phyloP scores from a whole-genome alignment of 208 protist genomes.

The Trypanosoma melophagium region DNA sequence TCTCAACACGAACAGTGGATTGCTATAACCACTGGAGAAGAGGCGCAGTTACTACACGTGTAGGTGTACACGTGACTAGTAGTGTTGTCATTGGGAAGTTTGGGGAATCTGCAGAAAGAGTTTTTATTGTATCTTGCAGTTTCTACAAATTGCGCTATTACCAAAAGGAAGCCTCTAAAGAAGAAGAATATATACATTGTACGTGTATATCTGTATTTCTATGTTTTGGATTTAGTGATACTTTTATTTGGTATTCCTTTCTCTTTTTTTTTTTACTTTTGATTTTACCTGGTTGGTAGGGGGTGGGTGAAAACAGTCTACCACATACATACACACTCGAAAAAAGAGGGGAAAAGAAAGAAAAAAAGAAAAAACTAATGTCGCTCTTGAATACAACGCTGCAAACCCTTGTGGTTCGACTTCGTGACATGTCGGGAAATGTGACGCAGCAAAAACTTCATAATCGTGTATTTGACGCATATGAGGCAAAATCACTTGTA shows the following conservation, averaged over 20 bases:
- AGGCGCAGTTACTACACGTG: constrained; percentile 67
- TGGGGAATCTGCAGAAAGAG: too few relatives aligned
- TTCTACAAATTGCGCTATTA: too few relatives aligned
- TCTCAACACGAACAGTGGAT: constrained; percentile 79
- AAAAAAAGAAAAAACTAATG: constrained; percentile 35
- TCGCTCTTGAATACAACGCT: constrained; percentile 83
- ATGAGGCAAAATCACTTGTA: constrained; percentile 88
- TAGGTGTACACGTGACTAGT: constrained; percentile 11
- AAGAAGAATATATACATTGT: not conserved
- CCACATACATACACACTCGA: not conserved
- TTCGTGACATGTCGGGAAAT: constrained; percentile 85
- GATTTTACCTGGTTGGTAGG: not conserved
- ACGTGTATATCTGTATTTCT: constrained; percentile 4
- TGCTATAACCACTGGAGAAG: constrained; percentile 75
- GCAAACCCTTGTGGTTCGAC: constrained; percentile 79
- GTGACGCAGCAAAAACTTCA: constrained; percentile 89
- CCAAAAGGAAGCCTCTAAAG: too few relatives aligned
- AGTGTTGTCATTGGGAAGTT: not conserved
- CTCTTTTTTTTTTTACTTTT: constrained; percentile 23
- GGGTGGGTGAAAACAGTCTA: not conserved
- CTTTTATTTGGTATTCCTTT: constrained; percentile 17
- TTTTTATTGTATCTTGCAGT: not conserved
- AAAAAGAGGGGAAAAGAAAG: not conserved
- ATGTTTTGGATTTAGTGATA: constrained; percentile 1
- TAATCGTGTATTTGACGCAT: constrained; percentile 89